A percentile compares a stretch with the other conserved stretches of the same genome.
Evolutionary conservation across 2,329 filamentous ascomycete species (phyloP).

Genomic region (Ophiosphaerella herpotricha): DNA sequence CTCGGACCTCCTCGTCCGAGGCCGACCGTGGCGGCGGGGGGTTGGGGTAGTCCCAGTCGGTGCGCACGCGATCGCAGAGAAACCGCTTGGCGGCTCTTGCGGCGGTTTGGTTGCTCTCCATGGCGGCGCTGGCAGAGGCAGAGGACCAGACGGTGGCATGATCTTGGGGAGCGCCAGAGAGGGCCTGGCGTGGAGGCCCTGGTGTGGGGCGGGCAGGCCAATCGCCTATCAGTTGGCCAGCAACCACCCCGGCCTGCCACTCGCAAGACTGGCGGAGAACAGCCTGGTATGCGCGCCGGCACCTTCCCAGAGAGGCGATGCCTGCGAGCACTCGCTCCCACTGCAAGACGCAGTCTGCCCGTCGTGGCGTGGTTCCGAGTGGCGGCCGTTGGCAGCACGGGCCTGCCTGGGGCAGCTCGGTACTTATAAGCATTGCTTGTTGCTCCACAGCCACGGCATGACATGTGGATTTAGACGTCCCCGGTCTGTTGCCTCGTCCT

Average conservation of each 20-base stretch:
- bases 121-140: slow-evolving; percentile 9
- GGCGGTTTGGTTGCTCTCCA: slow-evolving; percentile 50
- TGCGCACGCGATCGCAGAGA: slow-evolving; percentile 49
- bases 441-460: background rate
- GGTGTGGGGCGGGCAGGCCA: too few species aligned
- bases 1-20: slow-evolving; percentile 40
- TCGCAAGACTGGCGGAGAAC: too few species aligned
- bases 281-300: too few species aligned
- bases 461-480: slow-evolving; percentile 12
- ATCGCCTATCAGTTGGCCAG: background rate
- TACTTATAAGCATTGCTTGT: too few species aligned
- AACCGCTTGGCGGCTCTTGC: slow-evolving; percentile 49
- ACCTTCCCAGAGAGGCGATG: too few species aligned
- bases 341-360: too few species aligned
- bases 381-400: slow-evolving; percentile 6
- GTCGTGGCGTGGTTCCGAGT: background rate
- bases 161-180: too few species aligned
- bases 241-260: background rate
- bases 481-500: background rate
- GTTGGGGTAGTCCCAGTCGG: slow-evolving; percentile 53
- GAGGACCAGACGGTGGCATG: background rate
- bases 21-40: slow-evolving; percentile 38
- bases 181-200: too few species aligned
- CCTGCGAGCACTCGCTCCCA: too few species aligned
- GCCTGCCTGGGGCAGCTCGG: background rate